phyloP scores from a whole-genome alignment of 2,329 filamentous ascomycete genomes.

The Alternaria metachromatica region DNA sequence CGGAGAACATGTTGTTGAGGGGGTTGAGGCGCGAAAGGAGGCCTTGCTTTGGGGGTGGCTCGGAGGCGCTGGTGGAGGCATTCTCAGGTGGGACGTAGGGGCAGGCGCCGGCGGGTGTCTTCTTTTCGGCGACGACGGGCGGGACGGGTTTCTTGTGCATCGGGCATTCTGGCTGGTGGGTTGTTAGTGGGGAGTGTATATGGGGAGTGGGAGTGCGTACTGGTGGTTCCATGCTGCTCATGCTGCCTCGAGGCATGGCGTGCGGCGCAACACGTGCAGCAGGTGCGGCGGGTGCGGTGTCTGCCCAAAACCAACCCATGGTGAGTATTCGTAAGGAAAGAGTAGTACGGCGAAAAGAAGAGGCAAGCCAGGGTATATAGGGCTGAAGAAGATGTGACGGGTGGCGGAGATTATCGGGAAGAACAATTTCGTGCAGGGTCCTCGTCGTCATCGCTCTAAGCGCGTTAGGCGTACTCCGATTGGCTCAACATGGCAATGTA shows the following conservation, averaged over 20 bases:
- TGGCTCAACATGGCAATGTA: conserved; percentile 23
- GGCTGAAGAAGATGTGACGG: conserved; percentile 18
- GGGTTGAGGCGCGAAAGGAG: conserved; percentile 73
- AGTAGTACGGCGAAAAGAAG: neutral
- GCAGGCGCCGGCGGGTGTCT: conserved; percentile 57
- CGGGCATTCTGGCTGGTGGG: conserved; percentile 67
- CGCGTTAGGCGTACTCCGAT: conserved; percentile 33
- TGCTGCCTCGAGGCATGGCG: conserved; percentile 55
- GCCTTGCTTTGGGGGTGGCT: conserved; percentile 52
- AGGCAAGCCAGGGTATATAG: conserved; percentile 16
- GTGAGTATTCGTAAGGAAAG: conserved; percentile 22
- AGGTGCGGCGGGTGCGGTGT: conserved; percentile 53
- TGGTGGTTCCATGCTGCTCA: conserved; percentile 60
- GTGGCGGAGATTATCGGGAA: conserved; percentile 46
- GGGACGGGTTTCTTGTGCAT: conserved; percentile 64
- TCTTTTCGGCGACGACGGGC: conserved; percentile 37
- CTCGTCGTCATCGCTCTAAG: conserved; percentile 39
- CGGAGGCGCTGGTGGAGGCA: conserved; percentile 37
- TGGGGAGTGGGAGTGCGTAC: conserved; percentile 47
- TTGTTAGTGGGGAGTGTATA: conserved; percentile 30
- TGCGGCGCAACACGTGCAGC: conserved; percentile 55
- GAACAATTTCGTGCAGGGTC: conserved; percentile 46
- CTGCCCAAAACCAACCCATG: conserved; percentile 78
- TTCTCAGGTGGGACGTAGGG: conserved; percentile 53
- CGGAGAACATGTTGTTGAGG: conserved; percentile 94